Evolutionary conservation across 257 asterid species (phyloP).

Genomic region (Gentiana dahurica): DNA sequence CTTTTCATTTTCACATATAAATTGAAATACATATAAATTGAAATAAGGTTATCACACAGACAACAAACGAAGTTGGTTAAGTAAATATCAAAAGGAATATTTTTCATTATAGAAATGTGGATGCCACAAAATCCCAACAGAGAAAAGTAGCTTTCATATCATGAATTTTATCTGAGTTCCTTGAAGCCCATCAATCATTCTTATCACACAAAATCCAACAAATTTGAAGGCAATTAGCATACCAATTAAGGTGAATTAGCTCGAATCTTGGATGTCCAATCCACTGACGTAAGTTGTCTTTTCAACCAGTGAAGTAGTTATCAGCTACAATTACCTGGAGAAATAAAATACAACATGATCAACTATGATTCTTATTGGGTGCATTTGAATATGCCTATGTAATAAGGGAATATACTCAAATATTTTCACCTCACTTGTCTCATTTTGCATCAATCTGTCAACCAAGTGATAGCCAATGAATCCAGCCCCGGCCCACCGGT

Average conservation of each 20-base stretch:
- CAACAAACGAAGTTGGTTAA: no score
- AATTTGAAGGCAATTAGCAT: constrained; percentile 1
- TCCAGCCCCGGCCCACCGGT: constrained; percentile 51
- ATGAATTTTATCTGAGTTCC: no score
- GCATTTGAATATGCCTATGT: no score
- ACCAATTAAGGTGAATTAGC: constrained; percentile 54
- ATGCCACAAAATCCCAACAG: neutral
- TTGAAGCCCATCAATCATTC: neutral
- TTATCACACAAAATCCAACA: neutral
- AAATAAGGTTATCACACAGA: no score
- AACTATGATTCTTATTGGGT: neutral
- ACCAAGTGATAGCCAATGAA: constrained; percentile 46
- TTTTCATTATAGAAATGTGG: neutral
- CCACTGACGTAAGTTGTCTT: constrained; percentile 40
- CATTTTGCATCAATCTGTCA: constrained; percentile 42
- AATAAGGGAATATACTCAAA: neutral
- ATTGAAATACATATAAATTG: no score
- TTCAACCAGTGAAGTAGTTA: constrained; percentile 41
- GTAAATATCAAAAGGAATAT: no score
- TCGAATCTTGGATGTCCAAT: constrained; percentile 52
- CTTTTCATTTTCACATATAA: no score
- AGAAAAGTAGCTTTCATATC: no score
- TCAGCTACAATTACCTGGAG: constrained; percentile 41
- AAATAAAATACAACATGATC: neutral
- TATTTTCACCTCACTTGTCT: constrained; percentile 40